phyloP scores from a whole-genome alignment of 306 rosid genomes.

The Trichosanthes cucumerina region DNA sequence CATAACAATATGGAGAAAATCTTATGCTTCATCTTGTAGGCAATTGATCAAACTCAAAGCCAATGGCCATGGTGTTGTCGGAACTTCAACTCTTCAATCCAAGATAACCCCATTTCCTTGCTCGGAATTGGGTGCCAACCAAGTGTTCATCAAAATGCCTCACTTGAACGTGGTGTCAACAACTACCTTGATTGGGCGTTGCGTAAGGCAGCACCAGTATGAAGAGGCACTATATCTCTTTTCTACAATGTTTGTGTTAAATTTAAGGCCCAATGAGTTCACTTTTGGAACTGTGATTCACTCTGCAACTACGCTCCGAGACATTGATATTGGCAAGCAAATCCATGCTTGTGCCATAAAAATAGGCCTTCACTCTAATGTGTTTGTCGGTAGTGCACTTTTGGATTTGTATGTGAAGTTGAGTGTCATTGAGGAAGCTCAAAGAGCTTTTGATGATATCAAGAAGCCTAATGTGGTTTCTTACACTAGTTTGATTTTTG shows the following conservation, averaged over 20 bases:
- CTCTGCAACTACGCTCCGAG: slow-evolving; percentile 35
- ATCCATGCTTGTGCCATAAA: slow-evolving; percentile 58
- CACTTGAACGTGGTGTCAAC: slow-evolving; percentile 45
- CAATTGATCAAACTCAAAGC: slow-evolving; percentile 20
- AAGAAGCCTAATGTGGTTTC: slow-evolving; percentile 66
- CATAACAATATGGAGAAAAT: slow-evolving; percentile 21
- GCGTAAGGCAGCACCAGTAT: slow-evolving; percentile 31
- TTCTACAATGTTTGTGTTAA: slow-evolving; percentile 44
- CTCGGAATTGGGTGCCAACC: slow-evolving; percentile 32
- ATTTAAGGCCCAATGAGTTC: slow-evolving; percentile 55
- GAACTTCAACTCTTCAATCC: slow-evolving; percentile 9
- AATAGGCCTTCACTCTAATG: slow-evolving; percentile 38
- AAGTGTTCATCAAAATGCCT: slow-evolving; percentile 54
- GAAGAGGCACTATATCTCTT: slow-evolving; percentile 48
- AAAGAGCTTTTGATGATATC: slow-evolving; percentile 46
- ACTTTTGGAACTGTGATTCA: slow-evolving; percentile 65
- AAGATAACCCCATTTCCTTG: neutral
- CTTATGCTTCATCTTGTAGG: slow-evolving; percentile 17
- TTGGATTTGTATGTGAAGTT: slow-evolving; percentile 67
- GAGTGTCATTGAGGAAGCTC: slow-evolving; percentile 46
- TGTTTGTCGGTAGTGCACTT: slow-evolving; percentile 72
- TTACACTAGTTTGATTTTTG: slow-evolving; percentile 61
- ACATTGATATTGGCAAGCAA: slow-evolving; percentile 43
- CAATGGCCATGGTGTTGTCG: neutral
- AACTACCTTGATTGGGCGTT: slow-evolving; percentile 43